A percentile compares a stretch with the other conserved stretches of the same genome.
Conservation (phyloP, 2,329 filamentous ascomycete genomes). For the Aspergillus ustus region DNA sequence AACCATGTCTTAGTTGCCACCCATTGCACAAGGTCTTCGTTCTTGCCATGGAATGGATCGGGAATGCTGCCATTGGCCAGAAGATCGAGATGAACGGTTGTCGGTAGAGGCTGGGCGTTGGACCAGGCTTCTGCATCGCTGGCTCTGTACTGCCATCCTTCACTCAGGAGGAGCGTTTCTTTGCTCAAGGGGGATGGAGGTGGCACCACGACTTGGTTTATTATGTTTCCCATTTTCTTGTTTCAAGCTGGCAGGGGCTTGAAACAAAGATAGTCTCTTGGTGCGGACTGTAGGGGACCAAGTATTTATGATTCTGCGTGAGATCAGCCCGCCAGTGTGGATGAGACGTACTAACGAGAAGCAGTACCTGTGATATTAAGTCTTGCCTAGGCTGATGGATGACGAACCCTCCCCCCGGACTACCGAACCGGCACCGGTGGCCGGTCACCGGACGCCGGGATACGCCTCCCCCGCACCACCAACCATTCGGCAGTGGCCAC, state of each 20-base stretch:
- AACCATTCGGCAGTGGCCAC: not conserved
- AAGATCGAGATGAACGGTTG: not conserved
- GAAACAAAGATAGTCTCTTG: not conserved
- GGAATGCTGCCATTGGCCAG: not conserved
- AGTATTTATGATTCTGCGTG: not conserved
- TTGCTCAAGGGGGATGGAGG: not conserved
- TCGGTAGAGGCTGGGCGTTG: not conserved
- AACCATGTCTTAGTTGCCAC: not conserved
- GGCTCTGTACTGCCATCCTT: not conserved
- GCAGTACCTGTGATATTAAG: not conserved
- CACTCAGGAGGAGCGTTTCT: not conserved
- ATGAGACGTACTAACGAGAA: not conserved
- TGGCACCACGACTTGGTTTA: not conserved
- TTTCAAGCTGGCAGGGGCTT: not conserved
- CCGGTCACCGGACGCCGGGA: not conserved
- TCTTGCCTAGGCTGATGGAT: not conserved
- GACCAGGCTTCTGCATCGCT: not conserved
- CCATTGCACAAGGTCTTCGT: constrained; percentile 1
- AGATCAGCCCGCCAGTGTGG: not conserved
- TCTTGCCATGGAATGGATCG: constrained; percentile 1
- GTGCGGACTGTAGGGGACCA: not conserved
- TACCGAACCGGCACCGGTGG: not conserved
- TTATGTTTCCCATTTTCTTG: not conserved
- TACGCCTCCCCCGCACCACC: not conserved
- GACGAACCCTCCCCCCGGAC: not conserved